phyloP scores from a whole-genome alignment of 2,329 filamentous ascomycete genomes.

The Fusarium austroafricanum region DNA sequence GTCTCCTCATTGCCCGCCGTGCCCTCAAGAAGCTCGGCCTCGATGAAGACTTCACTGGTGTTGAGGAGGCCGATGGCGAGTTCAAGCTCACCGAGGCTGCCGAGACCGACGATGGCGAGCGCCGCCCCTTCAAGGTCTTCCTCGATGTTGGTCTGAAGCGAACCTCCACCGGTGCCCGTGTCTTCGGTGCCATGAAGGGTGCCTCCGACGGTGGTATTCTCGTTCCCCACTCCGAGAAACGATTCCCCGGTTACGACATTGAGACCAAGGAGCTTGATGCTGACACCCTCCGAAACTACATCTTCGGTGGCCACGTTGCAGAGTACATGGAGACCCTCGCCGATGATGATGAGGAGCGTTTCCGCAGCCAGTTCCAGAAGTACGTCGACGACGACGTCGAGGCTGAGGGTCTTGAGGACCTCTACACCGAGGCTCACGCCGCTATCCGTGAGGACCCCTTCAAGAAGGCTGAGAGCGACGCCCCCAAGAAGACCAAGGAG shows the following conservation, averaged over 20 bases:
- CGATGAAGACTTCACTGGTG: conserved; percentile 91
- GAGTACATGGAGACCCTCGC: conserved; percentile 99
- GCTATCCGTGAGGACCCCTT: conserved; percentile 97
- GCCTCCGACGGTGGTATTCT: conserved; percentile 97
- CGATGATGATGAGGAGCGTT: conserved; percentile 99
- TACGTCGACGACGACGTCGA: conserved; percentile 98
- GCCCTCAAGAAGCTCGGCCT: conserved; percentile 96
- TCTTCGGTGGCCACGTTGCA: conserved; percentile 96
- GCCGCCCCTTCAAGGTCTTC: conserved; percentile 99
- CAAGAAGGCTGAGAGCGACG: conserved; percentile 85
- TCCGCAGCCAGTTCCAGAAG: conserved; percentile 97
- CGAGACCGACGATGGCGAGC: conserved; percentile 81
- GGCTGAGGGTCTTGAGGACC: conserved; percentile 95
- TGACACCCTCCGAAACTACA: conserved; percentile 98
- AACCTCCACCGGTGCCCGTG: conserved; percentile 97
- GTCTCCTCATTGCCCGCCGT: conserved; percentile 96
- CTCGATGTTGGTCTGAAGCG: conserved; percentile 97
- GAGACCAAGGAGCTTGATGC: conserved; percentile 98
- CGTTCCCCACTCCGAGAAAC: conserved; percentile 98
- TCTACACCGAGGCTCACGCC: conserved; percentile 95
- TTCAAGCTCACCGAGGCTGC: conserved; percentile 94
- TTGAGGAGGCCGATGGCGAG: conserved; percentile 97
- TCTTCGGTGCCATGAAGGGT: conserved; percentile 99
- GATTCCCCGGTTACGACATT: conserved; percentile 98
- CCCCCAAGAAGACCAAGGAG: conserved; percentile 94